Base-by-base conservation (phyloP, 768 basidiomycete genomes). In the Leccinum subgranulosum region DNA sequence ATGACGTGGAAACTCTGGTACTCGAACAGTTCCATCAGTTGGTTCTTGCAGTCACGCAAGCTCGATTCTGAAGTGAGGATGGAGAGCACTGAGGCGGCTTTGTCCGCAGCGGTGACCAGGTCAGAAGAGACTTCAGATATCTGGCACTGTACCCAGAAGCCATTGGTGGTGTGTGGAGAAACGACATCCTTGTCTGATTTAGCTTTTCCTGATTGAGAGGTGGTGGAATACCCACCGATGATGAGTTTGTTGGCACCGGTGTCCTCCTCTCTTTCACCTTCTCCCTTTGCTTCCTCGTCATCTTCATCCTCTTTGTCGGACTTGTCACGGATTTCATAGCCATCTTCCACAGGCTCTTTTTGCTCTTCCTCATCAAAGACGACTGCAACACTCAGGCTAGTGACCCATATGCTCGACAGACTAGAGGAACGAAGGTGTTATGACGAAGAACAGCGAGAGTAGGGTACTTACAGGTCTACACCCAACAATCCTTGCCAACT, bases 281-380 rank as follows among this genome's bases (percentile, higher is more conserved):
- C 79, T 3, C 72, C 72, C 4, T 74, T 78, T 31, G 62, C 67
- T 14, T 76, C 80, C 3, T 72, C 80, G 1, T 80, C 78, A 9
- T 79, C 81, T 9, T 78, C 87, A 34, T 85, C 88, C 1, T 85
- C 85, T 17, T 91, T 88, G 48, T 92, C 92, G 2, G 84, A 84
- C 62, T 90, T 91, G 0, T 94, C 90, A 10, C 83, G 80, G 53
- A 98, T 83, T 70, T 97, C 95, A 62, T 80, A 98, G 1, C 87
- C 92, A n/a, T 95, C 92, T 2, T 94, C 94, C n/a, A n/a, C n/a
- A n/a, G n/a, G n/a, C 4, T 91, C 93, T 23, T 97, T 94, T 65
- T 93, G 87, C 62, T 97, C 96, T 57, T 98, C 97, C 67, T 98
- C 96, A 62, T 98, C 95, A 58, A 98, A 98, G 6, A 98, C 88